Base-by-base conservation (phyloP, 169 alveolate genomes). In the Plasmodium inui region DNA sequence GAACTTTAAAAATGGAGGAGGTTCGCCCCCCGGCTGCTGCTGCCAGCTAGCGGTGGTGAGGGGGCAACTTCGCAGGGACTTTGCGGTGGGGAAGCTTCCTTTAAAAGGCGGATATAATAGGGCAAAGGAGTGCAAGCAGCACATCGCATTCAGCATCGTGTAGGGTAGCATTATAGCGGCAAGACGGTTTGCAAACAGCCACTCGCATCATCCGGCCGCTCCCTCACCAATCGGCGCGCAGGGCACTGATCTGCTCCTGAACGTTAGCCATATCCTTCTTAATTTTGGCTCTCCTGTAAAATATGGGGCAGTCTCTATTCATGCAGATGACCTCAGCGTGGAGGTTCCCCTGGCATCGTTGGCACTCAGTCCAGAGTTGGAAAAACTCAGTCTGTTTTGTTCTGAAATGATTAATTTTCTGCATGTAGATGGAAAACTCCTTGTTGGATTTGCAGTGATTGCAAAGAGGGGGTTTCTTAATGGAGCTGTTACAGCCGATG, bases 221-320 rank as follows among this genome's bases (percentile, higher is more conserved):
- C 61, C 14, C 50, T 26, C 86, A 86, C 93, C 93, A 86, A 7
- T 86, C 97, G 7, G 91, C 57, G 67, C 82, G 88, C 39, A 96
- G 85, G 22, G 97, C 79, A 22, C 95, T 73, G 6, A 96, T 92
- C 46, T 96, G 97, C 55, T 94, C 97, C 83, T 96, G 97, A 53
- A 97, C 78, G 34, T 95, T 89, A 28, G 97, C 94, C 72, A 98
- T 96, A 76, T 98, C 99, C 81, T 98, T 98, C 96, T 97, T 96
- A 39, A 98, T 98, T 92, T 99, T 98, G 34, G 98, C 99, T 85
- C 99, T 95, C 80, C 99, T 97, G 96, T 99, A 99, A 96, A 98
- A 99, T 57, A 99, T 99, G 12, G 99, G 99, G 80, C 99, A 99
- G 94, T 99, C 99, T 81, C 99, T 96, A 95, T 98, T 98, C 72